phyloP scores from a whole-genome alignment of 768 basidiomycete genomes.

The Leccinum obscurum region DNA sequence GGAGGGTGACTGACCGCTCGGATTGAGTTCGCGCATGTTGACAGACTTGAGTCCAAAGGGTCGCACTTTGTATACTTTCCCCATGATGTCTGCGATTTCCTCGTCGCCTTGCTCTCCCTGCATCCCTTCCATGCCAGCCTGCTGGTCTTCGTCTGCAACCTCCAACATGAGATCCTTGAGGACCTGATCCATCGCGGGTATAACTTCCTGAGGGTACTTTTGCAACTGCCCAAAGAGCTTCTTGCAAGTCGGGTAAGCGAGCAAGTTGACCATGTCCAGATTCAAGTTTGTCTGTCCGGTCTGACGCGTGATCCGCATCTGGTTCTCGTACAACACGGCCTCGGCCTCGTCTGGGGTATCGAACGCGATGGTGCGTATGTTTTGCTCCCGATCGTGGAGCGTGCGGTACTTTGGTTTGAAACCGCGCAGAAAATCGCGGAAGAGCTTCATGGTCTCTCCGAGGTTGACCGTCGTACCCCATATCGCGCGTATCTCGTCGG shows the following conservation, averaged over 20 bases:
- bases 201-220: constrained; percentile 96
- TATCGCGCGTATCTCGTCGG: constrained; percentile 86
- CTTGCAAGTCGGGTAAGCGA: constrained; percentile 80
- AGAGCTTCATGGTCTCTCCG: constrained; percentile 86
- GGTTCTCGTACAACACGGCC: constrained; percentile 71
- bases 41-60: constrained; percentile 82
- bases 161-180: constrained; percentile 93
- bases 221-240: constrained; percentile 83
- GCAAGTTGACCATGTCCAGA: constrained; percentile 82
- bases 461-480: constrained; percentile 98
- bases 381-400: constrained; percentile 64
- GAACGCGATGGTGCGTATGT: constrained; percentile 49
- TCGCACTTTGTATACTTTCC: constrained; percentile 87
- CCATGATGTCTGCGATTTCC: constrained; percentile 87
- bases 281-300: constrained; percentile 95
- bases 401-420: constrained; percentile 93
- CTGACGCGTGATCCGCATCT: constrained; percentile 82
- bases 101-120: constrained; percentile 71
- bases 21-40: constrained; percentile 96
- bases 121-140: constrained; percentile 73
- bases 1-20: constrained; percentile 59
- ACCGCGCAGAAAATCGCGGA: constrained; percentile 83
- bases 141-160: constrained; percentile 78
- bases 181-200: constrained; percentile 97
- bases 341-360: constrained; percentile 67